Conservation (phyloP, 129 eudicot species). For the Sambucus nigra region DNA sequence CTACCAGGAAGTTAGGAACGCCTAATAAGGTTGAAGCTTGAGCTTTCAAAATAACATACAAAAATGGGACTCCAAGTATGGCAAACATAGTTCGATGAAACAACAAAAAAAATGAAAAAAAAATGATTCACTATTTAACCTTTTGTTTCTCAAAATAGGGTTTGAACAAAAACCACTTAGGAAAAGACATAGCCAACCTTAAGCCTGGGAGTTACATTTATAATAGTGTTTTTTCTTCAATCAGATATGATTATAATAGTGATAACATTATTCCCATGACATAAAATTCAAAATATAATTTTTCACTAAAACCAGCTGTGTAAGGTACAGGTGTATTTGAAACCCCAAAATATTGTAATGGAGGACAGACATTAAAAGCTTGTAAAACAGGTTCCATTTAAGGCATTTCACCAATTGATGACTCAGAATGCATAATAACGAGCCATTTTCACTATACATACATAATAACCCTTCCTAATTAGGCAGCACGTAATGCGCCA, state of each 20-base stretch:
- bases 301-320: not conserved
- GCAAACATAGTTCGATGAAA: too few species aligned
- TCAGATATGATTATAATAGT: too few species aligned
- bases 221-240: not conserved
- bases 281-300: not conserved
- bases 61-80: too few species aligned
- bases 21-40: not conserved
- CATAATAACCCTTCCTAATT: too few species aligned
- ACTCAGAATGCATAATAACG: too few species aligned
- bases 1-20: not conserved
- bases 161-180: not conserved
- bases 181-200: not conserved
- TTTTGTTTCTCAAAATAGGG: too few species aligned
- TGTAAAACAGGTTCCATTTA: not conserved
- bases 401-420: not conserved
- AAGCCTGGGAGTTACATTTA: not conserved
- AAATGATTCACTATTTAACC: too few species aligned
- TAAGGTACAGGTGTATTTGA: not conserved
- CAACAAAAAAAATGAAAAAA: too few species aligned
- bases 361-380: too few species aligned
- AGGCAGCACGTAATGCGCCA: not conserved
- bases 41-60: not conserved
- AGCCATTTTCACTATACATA: not conserved
- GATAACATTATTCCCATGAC: too few species aligned
- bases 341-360: not conserved